Percentiles rank a stretch among this genome's conserved stretches.
Conservation (phyloP, 441 rosid species). For the Melastoma candidum region DNA sequence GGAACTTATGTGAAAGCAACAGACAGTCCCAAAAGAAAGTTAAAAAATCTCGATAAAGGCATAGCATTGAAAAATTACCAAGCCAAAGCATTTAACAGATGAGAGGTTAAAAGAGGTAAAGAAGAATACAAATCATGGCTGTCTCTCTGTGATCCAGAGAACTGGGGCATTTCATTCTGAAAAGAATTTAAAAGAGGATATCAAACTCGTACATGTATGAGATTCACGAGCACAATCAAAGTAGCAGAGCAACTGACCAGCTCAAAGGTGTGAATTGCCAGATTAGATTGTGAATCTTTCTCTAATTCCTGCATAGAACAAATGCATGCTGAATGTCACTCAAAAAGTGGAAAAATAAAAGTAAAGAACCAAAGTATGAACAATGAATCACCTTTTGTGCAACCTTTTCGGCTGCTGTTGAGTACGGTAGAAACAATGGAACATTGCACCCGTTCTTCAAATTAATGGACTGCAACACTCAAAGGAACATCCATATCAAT, state of each 20-base stretch:
- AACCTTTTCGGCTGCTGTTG: slow-evolving; percentile 28
- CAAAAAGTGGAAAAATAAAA: slow-evolving; percentile 2
- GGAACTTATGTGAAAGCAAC: too few species aligned
- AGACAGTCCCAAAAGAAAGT: too few species aligned
- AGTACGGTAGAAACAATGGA: slow-evolving; percentile 45
- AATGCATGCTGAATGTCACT: slow-evolving; percentile 11
- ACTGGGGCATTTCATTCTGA: too few species aligned
- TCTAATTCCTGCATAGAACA: slow-evolving; percentile 34
- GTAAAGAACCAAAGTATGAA: slow-evolving; percentile 1
- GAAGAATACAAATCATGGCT: too few species aligned
- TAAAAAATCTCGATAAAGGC: too few species aligned
- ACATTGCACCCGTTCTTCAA: slow-evolving; percentile 42
- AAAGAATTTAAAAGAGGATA: too few species aligned
- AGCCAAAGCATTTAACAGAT: too few species aligned
- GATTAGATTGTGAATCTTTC: slow-evolving; percentile 33
- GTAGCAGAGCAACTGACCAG: slow-evolving; percentile 27
- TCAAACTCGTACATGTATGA: too few species aligned
- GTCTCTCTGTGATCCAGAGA: too few species aligned
- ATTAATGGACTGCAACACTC: slow-evolving; percentile 39
- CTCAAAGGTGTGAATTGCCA: slow-evolving; percentile 35
- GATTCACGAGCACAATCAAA: slow-evolving; percentile 2
- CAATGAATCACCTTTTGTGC: slow-evolving; percentile 30
- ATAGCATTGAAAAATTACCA: too few species aligned
- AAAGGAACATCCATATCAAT: neutral
- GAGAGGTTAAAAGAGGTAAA: too few species aligned